Evolutionary conservation across 2,329 filamentous ascomycete genomes (phyloP).

Genomic region (Decorospora gaudefroyi): DNA sequence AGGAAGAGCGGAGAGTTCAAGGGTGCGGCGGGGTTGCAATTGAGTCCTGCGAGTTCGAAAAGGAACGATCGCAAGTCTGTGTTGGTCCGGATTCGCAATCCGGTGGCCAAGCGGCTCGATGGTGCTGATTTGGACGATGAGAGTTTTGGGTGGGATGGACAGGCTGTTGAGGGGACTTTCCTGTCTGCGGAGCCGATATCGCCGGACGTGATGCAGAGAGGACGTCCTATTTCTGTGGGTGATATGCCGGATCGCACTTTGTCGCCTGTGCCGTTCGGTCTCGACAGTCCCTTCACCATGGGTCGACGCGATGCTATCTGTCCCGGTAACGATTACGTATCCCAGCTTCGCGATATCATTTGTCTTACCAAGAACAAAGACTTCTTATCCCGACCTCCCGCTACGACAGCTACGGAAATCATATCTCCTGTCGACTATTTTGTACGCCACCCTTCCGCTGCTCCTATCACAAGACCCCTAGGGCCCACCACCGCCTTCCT

Average conservation of each 20-base stretch:
- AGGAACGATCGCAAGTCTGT: constrained; percentile 17
- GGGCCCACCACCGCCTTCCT: neutral
- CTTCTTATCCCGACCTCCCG: no score
- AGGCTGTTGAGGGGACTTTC: neutral
- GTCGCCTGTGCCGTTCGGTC: neutral
- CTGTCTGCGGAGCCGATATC: neutral
- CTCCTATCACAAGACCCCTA: no score
- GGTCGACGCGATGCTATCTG: constrained; percentile 1
- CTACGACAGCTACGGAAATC: no score
- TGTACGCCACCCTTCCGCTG: no score
- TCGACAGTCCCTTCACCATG: constrained; percentile 1
- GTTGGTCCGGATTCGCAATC: constrained; percentile 18
- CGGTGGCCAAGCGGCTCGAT: constrained; percentile 31
- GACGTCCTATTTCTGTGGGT: neutral
- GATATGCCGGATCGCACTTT: neutral
- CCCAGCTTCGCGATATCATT: no score
- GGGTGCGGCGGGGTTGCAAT: neutral
- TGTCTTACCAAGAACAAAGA: no score
- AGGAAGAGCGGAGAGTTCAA: constrained; percentile 8
- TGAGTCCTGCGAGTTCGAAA: neutral
- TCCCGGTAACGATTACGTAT: neutral
- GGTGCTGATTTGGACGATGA: constrained; percentile 5
- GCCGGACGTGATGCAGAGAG: neutral
- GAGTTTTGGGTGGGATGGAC: neutral
- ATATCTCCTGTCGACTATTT: neutral